Evolutionary conservation across 495 filamentous ascomycete genomes (phyloP).

Genomic region (Aspergillus taichungensis): DNA sequence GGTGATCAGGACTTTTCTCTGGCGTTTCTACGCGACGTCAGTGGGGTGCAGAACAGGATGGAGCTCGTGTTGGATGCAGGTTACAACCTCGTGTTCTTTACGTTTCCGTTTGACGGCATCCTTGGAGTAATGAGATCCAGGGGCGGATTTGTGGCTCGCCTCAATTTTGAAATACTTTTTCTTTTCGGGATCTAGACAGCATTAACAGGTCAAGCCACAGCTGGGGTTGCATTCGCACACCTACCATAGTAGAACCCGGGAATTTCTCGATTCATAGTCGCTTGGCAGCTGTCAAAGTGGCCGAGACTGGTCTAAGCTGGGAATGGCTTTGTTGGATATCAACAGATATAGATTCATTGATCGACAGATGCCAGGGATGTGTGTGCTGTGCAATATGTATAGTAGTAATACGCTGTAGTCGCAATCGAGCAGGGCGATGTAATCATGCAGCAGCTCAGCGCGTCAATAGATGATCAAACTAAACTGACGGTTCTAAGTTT

Average conservation of each 20-base stretch:
- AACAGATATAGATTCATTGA: too few species aligned
- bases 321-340: background rate
- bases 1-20: slow-evolving; percentile 18
- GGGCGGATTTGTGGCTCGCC: slow-evolving; percentile 37
- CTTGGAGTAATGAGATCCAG: slow-evolving; percentile 36
- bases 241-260: slow-evolving; percentile 23
- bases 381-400: too few species aligned
- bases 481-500: too few species aligned
- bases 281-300: background rate
- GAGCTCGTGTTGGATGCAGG: background rate
- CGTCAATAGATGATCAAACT: too few species aligned
- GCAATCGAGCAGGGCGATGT: too few species aligned
- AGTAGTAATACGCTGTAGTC: too few species aligned
- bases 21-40: slow-evolving; percentile 17
- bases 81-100: slow-evolving; percentile 26
- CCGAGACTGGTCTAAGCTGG: background rate
- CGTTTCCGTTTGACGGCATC: slow-evolving; percentile 37
- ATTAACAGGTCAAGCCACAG: background rate
- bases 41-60: slow-evolving; percentile 3
- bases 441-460: too few species aligned
- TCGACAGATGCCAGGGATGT: too few species aligned
- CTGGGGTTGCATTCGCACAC: background rate
- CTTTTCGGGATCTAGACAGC: slow-evolving; percentile 38
- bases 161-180: slow-evolving; percentile 51
- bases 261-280: slow-evolving; percentile 19